These are phyloP conservation scores for Yueomyces sinensis DNA, from an alignment of 805 yeast species.

Conservation along the genomic window DNA sequence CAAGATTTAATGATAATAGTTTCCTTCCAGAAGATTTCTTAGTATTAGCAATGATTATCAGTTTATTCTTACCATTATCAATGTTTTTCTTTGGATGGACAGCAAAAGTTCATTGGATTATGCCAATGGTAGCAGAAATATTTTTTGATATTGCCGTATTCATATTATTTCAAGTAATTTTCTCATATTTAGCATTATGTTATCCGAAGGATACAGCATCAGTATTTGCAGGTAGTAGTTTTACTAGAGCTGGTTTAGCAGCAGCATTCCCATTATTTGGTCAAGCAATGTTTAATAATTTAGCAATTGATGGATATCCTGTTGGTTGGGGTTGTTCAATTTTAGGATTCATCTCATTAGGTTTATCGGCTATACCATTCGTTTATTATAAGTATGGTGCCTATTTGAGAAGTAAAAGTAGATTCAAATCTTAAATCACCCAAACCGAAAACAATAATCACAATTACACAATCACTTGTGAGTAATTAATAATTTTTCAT, in stretches of 20 bases:
- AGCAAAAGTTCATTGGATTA: slow-evolving; percentile 36
- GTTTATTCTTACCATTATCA: slow-evolving; percentile 30
- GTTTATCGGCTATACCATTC: slow-evolving; percentile 35
- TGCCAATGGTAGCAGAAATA: slow-evolving; percentile 32
- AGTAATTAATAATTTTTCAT: no score
- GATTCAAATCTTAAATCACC: no score
- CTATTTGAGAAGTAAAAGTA: slow-evolving; percentile 29
- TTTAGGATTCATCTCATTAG: slow-evolving; percentile 32
- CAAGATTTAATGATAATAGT: slow-evolving; percentile 15
- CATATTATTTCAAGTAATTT: slow-evolving; percentile 37
- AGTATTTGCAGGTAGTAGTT: slow-evolving; percentile 43
- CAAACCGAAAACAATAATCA: no score
- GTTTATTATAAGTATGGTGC: slow-evolving; percentile 33
- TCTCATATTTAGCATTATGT: slow-evolving; percentile 36
- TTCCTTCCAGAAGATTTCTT: slow-evolving; percentile 32
- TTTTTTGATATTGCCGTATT: slow-evolving; percentile 30
- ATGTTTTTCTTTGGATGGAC: slow-evolving; percentile 41
- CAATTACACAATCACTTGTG: no score
- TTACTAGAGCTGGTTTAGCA: slow-evolving; percentile 39
- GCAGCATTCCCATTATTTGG: slow-evolving; percentile 58
- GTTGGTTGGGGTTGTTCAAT: slow-evolving; percentile 46
- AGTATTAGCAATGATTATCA: slow-evolving; percentile 30
- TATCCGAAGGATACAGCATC: slow-evolving; percentile 42
- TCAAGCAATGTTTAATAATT: slow-evolving; percentile 39
- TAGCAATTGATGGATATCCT: slow-evolving; percentile 37